phyloP scores from a whole-genome alignment of 2,329 filamentous ascomycete species.

The Colletotrichum truncatum region DNA sequence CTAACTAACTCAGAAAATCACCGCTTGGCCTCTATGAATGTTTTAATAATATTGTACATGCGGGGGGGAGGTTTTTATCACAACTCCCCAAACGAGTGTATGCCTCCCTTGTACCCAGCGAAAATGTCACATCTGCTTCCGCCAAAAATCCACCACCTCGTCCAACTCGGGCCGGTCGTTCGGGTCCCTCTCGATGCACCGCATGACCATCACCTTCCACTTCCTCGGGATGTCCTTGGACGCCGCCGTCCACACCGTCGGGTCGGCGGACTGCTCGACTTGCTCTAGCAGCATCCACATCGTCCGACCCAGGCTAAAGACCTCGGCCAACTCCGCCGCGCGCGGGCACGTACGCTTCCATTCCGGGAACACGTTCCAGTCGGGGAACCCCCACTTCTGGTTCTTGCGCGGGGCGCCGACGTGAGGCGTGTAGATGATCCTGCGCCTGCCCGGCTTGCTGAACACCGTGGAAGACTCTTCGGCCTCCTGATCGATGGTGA shows the following conservation, averaged over 20 bases:
- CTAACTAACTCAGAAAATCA: background rate
- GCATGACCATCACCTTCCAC: conserved; percentile 25
- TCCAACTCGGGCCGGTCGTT: conserved; percentile 25
- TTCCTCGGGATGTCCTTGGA: conserved; percentile 19
- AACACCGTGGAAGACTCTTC: background rate
- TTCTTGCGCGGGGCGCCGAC: conserved; percentile 23
- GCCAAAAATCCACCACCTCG: conserved; percentile 30
- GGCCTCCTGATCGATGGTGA: conserved; percentile 28
- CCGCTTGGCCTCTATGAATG: background rate
- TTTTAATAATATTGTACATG: background rate
- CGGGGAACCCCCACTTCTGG: conserved; percentile 26
- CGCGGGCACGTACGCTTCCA: conserved; percentile 31
- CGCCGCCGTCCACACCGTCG: conserved; percentile 11
- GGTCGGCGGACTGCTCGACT: conserved; percentile 25
- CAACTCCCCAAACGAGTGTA: background rate
- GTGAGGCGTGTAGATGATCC: conserved; percentile 30
- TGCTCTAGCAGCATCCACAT: conserved; percentile 35
- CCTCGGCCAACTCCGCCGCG: conserved; percentile 33
- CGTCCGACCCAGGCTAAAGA: conserved; percentile 32
- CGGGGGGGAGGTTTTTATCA: background rate
- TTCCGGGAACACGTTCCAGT: conserved; percentile 32
- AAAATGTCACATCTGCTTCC: background rate
- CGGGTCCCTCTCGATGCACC: conserved; percentile 27
- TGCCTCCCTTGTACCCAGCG: background rate
- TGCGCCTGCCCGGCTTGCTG: background rate